A percentile compares a stretch with the other conserved stretches of the same genome.
phyloP scores from a whole-genome alignment of 371 early-diverging fungal species.

The Circinella minor region DNA sequence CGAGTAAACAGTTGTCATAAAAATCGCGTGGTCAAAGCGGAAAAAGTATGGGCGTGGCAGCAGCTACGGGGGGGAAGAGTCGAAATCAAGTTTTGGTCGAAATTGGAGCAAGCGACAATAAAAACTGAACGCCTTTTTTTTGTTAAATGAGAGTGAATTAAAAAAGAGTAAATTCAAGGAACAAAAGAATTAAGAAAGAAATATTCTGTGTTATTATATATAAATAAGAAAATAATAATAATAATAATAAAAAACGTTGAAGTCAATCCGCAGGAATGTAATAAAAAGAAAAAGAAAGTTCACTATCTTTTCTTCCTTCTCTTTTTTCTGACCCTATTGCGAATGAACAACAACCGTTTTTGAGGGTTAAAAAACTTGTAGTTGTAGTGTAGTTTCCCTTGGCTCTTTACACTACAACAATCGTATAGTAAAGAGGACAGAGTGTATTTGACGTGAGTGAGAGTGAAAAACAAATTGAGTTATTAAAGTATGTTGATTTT shows the following conservation, averaged over 20 bases:
- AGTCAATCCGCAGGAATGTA: slow-evolving; percentile 12
- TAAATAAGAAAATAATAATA: not conserved
- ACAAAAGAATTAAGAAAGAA: not conserved
- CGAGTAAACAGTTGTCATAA: slow-evolving; percentile 25
- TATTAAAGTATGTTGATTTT: not conserved
- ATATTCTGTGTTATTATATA: not conserved
- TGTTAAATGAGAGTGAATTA: no score
- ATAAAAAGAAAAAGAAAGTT: slow-evolving; percentile 9
- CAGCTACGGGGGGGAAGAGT: not conserved
- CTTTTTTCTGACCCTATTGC: slow-evolving; percentile 17
- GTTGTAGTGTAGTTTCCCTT: not conserved
- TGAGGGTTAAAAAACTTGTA: not conserved
- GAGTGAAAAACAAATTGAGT: not conserved
- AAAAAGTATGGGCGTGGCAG: not conserved
- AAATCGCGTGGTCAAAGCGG: not conserved
- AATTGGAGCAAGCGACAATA: not conserved
- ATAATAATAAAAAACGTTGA: not conserved
- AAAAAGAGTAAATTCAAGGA: not conserved
- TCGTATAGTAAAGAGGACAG: slow-evolving; percentile 7
- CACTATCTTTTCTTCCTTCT: not conserved
- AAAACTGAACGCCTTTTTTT: not conserved
- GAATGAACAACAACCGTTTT: slow-evolving; percentile 18
- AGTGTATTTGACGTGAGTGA: not conserved
- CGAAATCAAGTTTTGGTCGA: not conserved
- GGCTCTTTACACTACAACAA: slow-evolving; percentile 8